Evolutionary conservation across 1,284 basidiomycete species (phyloP), one percentile per base, ranked within the genome.

Genomic region (Fomitopsis pinicola): DNA sequence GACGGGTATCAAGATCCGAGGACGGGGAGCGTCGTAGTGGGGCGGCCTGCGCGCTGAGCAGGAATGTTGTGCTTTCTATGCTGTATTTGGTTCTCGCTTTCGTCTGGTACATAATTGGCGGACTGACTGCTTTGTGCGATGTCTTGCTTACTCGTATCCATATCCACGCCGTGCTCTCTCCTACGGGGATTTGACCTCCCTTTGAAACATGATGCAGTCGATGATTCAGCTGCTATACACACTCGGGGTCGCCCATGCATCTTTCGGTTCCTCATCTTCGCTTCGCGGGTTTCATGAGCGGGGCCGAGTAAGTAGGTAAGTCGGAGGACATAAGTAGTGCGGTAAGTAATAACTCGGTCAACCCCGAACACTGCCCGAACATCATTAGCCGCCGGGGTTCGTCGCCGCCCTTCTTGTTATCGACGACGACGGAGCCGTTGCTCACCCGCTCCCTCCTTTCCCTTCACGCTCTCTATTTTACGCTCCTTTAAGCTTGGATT

Each of bases 361-460:
- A 26, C 30, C 45, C 45, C 45, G 19, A 15, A 33, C 10, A 30
- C 35, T 54, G 35, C 30, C 22, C 22, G 22, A 22, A 22, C 22
- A 22, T 22, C 22, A 22, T 54, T 54, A 54, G 52, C 52, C 52
- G 52, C 52, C 48, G 30, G 26, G 36, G 33, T n/a, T 54, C 35
- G 19, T 14, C 15, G 52, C 33, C 52, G 36, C 26, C 52, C n/a
- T 36, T 15, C 48, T 33, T 50, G 28, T 54, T 54, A 9, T 40
- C 35, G 35, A 40, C 35, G 50, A 53, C 52, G 22, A 54, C 52
- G 52, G 22, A 36, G 52, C 35, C 52, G 52, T 33, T 54, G 52
- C 52, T 38, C 52, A 30, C 52, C 35, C 52, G 6, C 52, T 54
- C 52, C 52, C 35, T 54, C 52, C 52, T 54, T 54, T 50, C 48